Base-by-base conservation (phyloP, 2,329 filamentous ascomycete genomes). In the Xylaria sp. region DNA sequence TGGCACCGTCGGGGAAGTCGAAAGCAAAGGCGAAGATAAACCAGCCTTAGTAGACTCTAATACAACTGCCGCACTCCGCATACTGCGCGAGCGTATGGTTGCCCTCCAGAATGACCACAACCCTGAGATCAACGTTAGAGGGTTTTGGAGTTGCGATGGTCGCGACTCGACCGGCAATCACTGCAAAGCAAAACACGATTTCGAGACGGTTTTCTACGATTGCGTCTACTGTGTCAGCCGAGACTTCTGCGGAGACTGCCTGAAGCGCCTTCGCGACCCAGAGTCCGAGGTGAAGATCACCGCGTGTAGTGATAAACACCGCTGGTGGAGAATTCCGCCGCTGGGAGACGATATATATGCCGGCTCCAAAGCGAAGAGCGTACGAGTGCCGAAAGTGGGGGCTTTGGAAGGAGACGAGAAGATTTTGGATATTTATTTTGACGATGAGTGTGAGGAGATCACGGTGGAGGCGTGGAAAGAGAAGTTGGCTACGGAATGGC, bases 221-320 rank as follows among this genome's bases (percentile, higher is more conserved):
- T 75, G 73, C 55, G 64, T 71, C 27, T 73, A 71, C 54, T 75
- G 72, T 54, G 34, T 55, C n/a, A 67, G 64, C 51, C 8, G 11
- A 9, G 66, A 72, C 67, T 74, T 75, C 19, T 75, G 72, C 54
- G 4, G 32, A 11, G 68, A 69, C 53, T 75, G 73, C 12, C 61
- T 75, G 12, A 39, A 21, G 12, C 67, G 48, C 36, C 55, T 74
- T 32, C 72, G 73, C 19, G 54, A 57, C 17, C 42, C 56, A 11
- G 24, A 57, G 12, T 47, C 60, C 11, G 17, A 17, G 19, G 30
- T 57, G 1, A 19, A 42, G 19, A 67, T 66, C 47, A 71, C 53
- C 27, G 60, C 11, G 1, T 75, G 72, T 61, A 72, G 67, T 53
- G n/a, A 67, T 1, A 66, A 54, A 21, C 72, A 75, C 42, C 50